Base-by-base conservation (phyloP, 371 early-diverging fungal genomes). In the Mucor plumbeus region DNA sequence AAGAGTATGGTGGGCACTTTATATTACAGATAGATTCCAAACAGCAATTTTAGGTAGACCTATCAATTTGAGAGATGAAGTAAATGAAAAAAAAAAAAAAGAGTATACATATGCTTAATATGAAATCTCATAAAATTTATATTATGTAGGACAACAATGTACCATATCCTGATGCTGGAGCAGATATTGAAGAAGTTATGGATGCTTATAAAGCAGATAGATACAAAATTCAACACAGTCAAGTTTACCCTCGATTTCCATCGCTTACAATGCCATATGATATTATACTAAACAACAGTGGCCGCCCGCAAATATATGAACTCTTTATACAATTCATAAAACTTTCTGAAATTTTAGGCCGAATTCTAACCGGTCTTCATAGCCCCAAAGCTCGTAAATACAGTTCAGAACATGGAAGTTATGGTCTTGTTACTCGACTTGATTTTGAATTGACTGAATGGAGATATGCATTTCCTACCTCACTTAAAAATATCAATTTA, bases 1-100 rank as follows among this genome's bases (percentile, higher is more conserved):
- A 63, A 61, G 82, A 21, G 55, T 78, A 5, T 82, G 80, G 78
- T 82, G 82, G 82, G 67, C 72, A 1, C 54, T 79, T 5, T 82
- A 77, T 47, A 69, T 76, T 9, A 74, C 72, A 14, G 82, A 82
- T 59, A 55, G 80, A 39, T 82, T 79, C 19, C 77, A 78, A 40
- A 63, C 80, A 11, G 79, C 79, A 1, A 68, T 72, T 0, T 26
- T 80, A 10, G 80, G 83, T 1, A 65, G 80, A 33, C 76, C 80
- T 13, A 67, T 80, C 9, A 68, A 68, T 17, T 74, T 83, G 13
- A 56, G 67, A 11, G 83, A 83, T 33, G 80, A 78, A 71, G 82
- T 77, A 69, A 48, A 19, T 7, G 11, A 7, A 5, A n/a, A 15
- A 26, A 15, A 7, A 5, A n/a, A 15, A 15, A 7, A 5, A n/a